Evolutionary conservation across 1,284 basidiomycete species (phyloP), one percentile per base, ranked within the genome.

Genomic region (Testicularia cyperi): DNA sequence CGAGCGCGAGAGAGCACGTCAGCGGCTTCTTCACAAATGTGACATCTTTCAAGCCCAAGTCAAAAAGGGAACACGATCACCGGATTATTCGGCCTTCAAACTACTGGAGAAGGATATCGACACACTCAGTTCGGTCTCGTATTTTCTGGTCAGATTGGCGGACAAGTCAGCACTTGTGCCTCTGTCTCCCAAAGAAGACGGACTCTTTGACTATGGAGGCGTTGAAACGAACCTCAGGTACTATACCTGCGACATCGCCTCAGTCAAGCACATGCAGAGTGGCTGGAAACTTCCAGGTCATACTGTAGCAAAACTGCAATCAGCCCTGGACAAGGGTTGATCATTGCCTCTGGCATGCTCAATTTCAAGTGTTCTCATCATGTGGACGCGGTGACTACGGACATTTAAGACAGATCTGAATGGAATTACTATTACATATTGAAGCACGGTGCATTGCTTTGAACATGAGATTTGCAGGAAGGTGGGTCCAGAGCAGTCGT

Each of bases 1-100:
- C 1, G 49, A 57, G 20, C 27, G 60, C 15, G 6, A 24, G 0
- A 63, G 51, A 23, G 42, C 54, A 0, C 45, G 36, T 25, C 20
- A 4, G 5, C 45, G 36, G 5, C 22, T 54, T 2, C 25, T 31
- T 2, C 32, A 8, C 5, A 32, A 28, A n/a, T 12, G 16, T 9
- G 15, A 13, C 6, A 5, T 24, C 23, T 18, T 27, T 4, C 5
- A 6, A 13, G 16, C 14, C 16, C 18, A 20, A 15, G 8, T 24
- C 14, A 20, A 7, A 8, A 20, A 26, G 6, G 25, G 18, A 18
- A 5, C n/a, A 14, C 18, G 18, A n/a, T 6, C 26, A 6, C 15
- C 9, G 19, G 33, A 35, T 22, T 6, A 35, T 21, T 9, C 20
- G 9, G 8, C 15, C 20, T 23, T 35, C 12, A 20, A 9, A 35